These are phyloP conservation scores for Adansonia digitata DNA, from an alignment of 345 rosid species.

Conservation along the genomic window DNA sequence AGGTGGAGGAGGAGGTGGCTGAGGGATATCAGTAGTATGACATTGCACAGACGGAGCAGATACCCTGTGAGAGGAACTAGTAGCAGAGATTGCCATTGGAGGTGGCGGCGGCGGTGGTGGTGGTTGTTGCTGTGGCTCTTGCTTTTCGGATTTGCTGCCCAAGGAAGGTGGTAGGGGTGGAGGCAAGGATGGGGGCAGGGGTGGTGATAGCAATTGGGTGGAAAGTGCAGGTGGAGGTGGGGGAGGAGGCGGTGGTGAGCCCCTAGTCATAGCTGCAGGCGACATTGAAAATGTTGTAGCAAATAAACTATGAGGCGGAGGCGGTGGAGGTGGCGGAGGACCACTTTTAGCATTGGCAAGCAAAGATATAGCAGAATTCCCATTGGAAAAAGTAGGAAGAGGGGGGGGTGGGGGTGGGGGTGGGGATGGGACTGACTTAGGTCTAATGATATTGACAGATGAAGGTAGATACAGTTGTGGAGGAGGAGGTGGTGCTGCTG, in stretches of 20 bases:
- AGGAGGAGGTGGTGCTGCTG: conserved; percentile 19
- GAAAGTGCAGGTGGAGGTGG: conserved; percentile 18
- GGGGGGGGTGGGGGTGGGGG: conserved; percentile 17
- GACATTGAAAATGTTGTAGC: conserved; percentile 18
- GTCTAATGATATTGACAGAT: conserved; percentile 3
- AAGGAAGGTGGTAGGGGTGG: conserved; percentile 16
- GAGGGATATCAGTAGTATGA: conserved; percentile 13
- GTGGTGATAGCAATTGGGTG: conserved; percentile 19
- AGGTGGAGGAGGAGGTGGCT: conserved; percentile 32
- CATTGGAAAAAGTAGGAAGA: conserved; percentile 4
- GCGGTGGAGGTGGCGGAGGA: conserved; percentile 34
- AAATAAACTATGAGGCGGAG: conserved; percentile 24
- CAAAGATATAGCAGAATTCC: conserved; percentile 4
- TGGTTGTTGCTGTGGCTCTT: conserved; percentile 21
- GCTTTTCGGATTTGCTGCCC: background rate
- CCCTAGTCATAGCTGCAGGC: conserved; percentile 10
- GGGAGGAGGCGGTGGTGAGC: conserved; percentile 3
- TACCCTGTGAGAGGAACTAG: conserved; percentile 18
- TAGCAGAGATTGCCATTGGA: background rate
- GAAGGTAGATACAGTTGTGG: conserved; percentile 17
- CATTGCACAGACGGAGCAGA: conserved; percentile 15
- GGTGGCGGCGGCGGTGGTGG: conserved; percentile 18
- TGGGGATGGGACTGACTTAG: conserved; percentile 16
- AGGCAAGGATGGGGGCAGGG: conserved; percentile 18
- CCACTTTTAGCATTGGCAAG: background rate